Conservation (phyloP, 1,284 basidiomycete genomes). For the Schizophyllum commune region DNA sequence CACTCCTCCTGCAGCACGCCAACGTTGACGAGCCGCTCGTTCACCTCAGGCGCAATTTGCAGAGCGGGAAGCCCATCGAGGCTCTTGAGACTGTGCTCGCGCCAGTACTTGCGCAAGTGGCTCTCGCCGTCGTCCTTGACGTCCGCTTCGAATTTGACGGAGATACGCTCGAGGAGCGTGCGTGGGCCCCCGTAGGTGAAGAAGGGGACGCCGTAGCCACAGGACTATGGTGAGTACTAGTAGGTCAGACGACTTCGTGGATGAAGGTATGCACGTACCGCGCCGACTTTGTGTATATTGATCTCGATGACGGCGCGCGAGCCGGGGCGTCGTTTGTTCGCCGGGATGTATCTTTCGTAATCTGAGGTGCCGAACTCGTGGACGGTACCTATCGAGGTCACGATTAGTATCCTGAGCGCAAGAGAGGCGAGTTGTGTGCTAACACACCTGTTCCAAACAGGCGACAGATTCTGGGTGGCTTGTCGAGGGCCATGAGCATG, state of each 20-base stretch:
- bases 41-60: conserved; percentile 15
- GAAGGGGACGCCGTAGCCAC: conserved; percentile 45
- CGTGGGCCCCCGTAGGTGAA: conserved; percentile 40
- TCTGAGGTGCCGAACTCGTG: conserved; percentile 47
- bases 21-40: conserved; percentile 10
- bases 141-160: conserved; percentile 21
- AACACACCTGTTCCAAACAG: conserved; percentile 47
- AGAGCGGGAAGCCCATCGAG: conserved; percentile 43
- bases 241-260: no score
- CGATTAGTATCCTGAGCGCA: no score
- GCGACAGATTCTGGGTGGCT: conserved; percentile 38
- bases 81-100: conserved; percentile 32
- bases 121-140: conserved; percentile 15
- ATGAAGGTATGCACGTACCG: conserved; percentile 29
- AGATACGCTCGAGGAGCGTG: conserved; percentile 26
- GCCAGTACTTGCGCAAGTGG: conserved; percentile 40
- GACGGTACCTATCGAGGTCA: conserved; percentile 40
- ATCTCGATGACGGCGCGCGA: conserved; percentile 45
- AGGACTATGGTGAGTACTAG: conserved; percentile 29
- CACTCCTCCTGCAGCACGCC: no score
- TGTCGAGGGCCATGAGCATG: conserved; percentile 51
- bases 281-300: conserved; percentile 43
- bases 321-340: conserved; percentile 36
- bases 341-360: conserved; percentile 36
- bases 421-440: no score